Percentiles rank a stretch among this genome's conserved stretches.
Evolutionary conservation across 257 asterid genomes (phyloP).

Genomic region (Hygrophila difformis): DNA sequence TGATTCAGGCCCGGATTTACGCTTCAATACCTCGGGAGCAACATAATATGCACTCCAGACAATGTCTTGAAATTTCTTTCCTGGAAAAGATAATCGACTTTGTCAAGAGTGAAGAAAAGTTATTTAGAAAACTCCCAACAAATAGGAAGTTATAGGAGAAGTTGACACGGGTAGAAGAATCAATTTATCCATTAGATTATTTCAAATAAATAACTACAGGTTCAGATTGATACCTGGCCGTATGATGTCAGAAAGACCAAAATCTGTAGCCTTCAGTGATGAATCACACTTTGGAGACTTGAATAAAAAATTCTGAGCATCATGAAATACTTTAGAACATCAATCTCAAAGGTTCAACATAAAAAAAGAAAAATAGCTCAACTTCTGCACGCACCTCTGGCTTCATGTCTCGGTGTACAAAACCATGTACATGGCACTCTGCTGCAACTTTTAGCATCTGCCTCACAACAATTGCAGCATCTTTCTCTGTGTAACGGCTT

Average conservation of each 20-base stretch:
- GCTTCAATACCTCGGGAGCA: too few species aligned
- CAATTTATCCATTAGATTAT: too few species aligned
- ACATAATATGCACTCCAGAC: too few species aligned
- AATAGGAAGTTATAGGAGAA: too few species aligned
- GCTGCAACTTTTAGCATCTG: constrained; percentile 99
- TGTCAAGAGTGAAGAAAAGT: constrained; percentile 4
- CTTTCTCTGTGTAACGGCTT: constrained; percentile 94
- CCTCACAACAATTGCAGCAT: constrained; percentile 90
- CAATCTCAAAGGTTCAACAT: constrained; percentile 12
- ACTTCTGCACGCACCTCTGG: constrained; percentile 62
- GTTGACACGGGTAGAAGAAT: too few species aligned
- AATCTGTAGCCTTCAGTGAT: too few species aligned
- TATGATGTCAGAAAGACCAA: constrained; percentile 95
- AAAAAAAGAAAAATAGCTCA: constrained; percentile 1
- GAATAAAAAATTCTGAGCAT: constrained; percentile 75
- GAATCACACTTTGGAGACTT: constrained; percentile 86
- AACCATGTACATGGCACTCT: constrained; percentile 94
- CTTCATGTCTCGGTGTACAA: constrained; percentile 99
- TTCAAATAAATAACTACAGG: too few species aligned
- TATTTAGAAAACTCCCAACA: too few species aligned
- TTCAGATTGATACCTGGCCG: constrained; percentile 63
- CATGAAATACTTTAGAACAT: constrained; percentile 15
- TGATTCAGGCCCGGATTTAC: too few species aligned
- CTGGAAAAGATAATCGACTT: too few species aligned
- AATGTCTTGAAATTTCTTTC: constrained; percentile 81